Percentiles rank a stretch among this genome's conserved stretches.
phyloP scores from a whole-genome alignment of 2,329 filamentous ascomycete genomes.

The Aspergillus aculeatus region DNA sequence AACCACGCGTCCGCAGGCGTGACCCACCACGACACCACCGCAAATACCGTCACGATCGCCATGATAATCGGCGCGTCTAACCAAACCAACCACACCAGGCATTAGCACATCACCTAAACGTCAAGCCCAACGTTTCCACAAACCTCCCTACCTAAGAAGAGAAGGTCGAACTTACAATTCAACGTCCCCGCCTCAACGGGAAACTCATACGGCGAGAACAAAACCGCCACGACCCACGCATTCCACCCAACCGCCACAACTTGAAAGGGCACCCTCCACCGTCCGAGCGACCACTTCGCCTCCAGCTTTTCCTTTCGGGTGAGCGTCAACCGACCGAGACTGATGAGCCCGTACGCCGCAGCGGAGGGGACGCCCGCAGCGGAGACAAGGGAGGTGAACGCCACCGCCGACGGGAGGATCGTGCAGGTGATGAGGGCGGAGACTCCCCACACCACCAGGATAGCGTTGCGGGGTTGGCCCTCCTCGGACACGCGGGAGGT shows the following conservation, averaged over 20 bases:
- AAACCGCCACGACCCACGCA: no score
- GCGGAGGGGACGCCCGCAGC: background rate
- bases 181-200: background rate
- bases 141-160: no score
- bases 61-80: background rate
- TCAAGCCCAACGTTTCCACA: background rate
- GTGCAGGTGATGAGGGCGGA: conserved; percentile 58
- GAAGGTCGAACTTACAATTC: background rate
- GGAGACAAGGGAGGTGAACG: conserved; percentile 50
- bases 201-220: no score
- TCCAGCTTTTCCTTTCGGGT: background rate
- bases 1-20: background rate
- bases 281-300: background rate
- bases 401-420: conserved; percentile 55
- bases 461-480: conserved; percentile 60
- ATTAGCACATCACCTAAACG: no score
- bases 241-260: no score
- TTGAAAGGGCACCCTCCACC: background rate
- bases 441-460: conserved; percentile 58
- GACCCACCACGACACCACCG: background rate
- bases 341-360: background rate
- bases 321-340: background rate
- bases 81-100: background rate
- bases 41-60: background rate
- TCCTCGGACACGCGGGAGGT: conserved; percentile 54